Base-by-base conservation (phyloP, 805 yeast genomes). In the Ogataea allantospora region DNA sequence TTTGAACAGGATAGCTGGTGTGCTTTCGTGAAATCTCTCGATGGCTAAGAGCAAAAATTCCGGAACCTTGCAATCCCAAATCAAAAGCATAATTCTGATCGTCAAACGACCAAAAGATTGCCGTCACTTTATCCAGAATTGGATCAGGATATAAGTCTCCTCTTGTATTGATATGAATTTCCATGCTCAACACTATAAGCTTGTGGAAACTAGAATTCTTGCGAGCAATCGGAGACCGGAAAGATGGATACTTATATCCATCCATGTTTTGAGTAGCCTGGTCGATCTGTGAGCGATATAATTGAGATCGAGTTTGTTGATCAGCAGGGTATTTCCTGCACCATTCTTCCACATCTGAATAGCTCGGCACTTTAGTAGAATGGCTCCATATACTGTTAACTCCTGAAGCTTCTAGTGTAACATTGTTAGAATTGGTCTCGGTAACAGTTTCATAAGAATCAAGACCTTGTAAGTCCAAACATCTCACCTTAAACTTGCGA, bases 91-190 rank as follows among this genome's bases (percentile, higher is more conserved):
- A 59, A 0, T 61, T 50, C 5, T 67, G 69, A 16, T 70, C 71
- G 40, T 79, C 76, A 44, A 75, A 70, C 13, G 66, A 68, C 83
- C 91, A 88, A 46, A 83, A 71, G 0, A 88, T 70, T 6, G 80
- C 71, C 0, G 60, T 44, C 0, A 89, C 65, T 1, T 73, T 65
- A 57, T 91, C 95, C 1, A 47, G 28, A 3, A 50, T 40, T 0
- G 96, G 95, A 51, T 88, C 83, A 0, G 97, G 91, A 6, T 55
- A 47, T 8, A 66, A 57, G 6, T 61, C 66, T 0, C 59, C 70
- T n/a, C 77, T 56, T 0, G 83, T 73, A 29, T 72, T 72, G 0
- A 75, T 78, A 58, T 82, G 89, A 0, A 87, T 54, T 51, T 91
- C 98, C 38, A 87, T 46, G 5, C 73, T 65, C 22, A 88, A 60